These are phyloP conservation scores for Thermoascus crustaceus DNA, from an alignment of 2,329 filamentous ascomycete species.

Conservation along the genomic window DNA sequence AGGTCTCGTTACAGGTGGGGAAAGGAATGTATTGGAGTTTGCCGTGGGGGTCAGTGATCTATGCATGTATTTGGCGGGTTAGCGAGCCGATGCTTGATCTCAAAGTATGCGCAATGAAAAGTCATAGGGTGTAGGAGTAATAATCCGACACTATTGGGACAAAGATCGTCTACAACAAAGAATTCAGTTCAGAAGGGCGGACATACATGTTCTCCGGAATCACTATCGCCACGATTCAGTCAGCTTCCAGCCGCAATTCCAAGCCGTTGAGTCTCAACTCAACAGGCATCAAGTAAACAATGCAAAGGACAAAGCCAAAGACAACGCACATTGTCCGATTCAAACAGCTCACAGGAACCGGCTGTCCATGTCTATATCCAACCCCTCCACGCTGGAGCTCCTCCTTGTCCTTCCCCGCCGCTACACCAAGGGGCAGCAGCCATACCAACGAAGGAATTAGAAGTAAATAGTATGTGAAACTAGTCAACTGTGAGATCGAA, in stretches of 20 bases:
- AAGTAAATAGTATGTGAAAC: constrained; percentile 1
- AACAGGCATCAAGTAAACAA: too few species aligned
- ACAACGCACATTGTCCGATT: constrained; percentile 61
- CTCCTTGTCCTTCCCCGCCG: constrained; percentile 15
- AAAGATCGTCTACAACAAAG: constrained; percentile 4
- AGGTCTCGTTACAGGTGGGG: constrained; percentile 81
- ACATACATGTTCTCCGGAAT: constrained; percentile 27
- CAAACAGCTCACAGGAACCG: constrained; percentile 64
- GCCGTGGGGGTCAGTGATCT: constrained; percentile 67
- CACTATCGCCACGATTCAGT: constrained; percentile 11
- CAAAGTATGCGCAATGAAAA: too few species aligned
- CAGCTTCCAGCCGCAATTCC: too few species aligned
- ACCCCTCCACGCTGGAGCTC: constrained; percentile 8
- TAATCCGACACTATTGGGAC: too few species aligned
- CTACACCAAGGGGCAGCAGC: constrained; percentile 13
- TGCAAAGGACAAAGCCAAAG: constrained; percentile 2
- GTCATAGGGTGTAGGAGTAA: too few species aligned
- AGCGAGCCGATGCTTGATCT: too few species aligned
- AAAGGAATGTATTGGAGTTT: constrained; percentile 91
- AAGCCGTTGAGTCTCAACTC: too few species aligned
- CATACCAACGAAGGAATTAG: not conserved
- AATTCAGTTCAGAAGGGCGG: constrained; percentile 6
- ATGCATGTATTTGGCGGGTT: too few species aligned
- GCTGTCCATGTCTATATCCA: constrained; percentile 46
- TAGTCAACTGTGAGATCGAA: too few species aligned